Evolutionary conservation across 75 land plant genomes (phyloP), one percentile per base, ranked within the genome.

Genomic region (Ceratopteris richardii): DNA sequence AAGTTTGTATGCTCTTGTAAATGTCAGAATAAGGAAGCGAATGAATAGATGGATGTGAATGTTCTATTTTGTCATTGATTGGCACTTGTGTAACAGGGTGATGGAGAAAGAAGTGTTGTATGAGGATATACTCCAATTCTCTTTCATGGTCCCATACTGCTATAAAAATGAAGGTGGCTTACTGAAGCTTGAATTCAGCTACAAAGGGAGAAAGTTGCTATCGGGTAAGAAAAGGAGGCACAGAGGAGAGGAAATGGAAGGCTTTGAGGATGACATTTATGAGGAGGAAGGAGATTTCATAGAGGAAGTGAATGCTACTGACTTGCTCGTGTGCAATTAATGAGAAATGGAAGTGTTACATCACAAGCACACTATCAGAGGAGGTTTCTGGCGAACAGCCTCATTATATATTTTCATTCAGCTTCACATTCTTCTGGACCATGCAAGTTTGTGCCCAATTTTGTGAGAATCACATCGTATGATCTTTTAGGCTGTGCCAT

Each of bases 61-160:
- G n/a, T n/a, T n/a, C n/a, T n/a, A n/a, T n/a, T n/a, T 3, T 28
- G 56, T 27, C 28, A 27, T 54, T n/a, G 24, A 54, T 10, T 16
- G 4, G 2, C 5, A 25, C 26, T 41, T 6, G 1, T 28, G 1
- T 18, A 7, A 39, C 70, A 69, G 72, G 57, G 30, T 37, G 25
- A 62, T 58, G 28, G 72, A 62, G 7, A 62, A 53, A 40, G 58
- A 63, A 41, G 16, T 62, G 48, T 58, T 51, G 30, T 54, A 62
- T 33, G 54, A 20, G 2, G 59, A 69, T 24, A 48, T 69, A 13
- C 40, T 64, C 20, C 36, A 52, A 20, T 69, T 69, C 20, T 40
- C 58, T 54, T 69, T 69, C 53, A 66, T 46, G 33, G 72, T 63
- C 7, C 72, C 72, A 5, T 62, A 62, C 47, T 21, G 40, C 22